phyloP scores from a whole-genome alignment of 345 rosid species.

The Gossypium australe region DNA sequence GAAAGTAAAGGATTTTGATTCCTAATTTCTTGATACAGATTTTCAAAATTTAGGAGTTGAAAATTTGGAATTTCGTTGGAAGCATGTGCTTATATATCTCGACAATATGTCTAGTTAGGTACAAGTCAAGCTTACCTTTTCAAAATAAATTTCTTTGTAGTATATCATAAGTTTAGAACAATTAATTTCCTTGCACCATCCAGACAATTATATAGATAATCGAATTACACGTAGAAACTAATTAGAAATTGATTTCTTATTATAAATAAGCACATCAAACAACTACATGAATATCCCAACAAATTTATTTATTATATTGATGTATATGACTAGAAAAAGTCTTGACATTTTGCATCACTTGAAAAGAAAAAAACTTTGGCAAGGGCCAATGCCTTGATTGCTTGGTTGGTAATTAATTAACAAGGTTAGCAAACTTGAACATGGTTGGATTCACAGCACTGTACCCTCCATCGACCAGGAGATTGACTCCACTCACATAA shows the following conservation, averaged over 20 bases:
- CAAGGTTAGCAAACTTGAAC: neutral
- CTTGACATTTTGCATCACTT: neutral
- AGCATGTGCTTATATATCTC: neutral
- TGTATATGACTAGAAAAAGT: neutral
- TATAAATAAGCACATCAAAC: neutral
- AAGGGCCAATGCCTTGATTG: neutral
- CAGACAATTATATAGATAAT: neutral
- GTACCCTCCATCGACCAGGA: conserved; percentile 42
- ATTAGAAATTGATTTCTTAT: neutral
- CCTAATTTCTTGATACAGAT: neutral
- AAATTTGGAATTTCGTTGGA: neutral
- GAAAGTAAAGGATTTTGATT: neutral
- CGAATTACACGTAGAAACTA: neutral
- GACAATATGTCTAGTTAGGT: neutral
- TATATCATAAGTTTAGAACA: conserved; percentile 5
- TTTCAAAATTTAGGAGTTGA: neutral
- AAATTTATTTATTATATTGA: neutral
- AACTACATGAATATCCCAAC: neutral
- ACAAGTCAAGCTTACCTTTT: neutral
- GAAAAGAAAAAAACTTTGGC: too few species aligned
- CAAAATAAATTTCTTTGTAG: neutral
- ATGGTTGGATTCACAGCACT: conserved; percentile 28
- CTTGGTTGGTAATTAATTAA: neutral
- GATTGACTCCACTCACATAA: conserved; percentile 36
- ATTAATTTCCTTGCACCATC: neutral